Evolutionary conservation across 805 yeast genomes (phyloP), one percentile per base, ranked within the genome.

Genomic region (Kodamaea lidongshanica): DNA sequence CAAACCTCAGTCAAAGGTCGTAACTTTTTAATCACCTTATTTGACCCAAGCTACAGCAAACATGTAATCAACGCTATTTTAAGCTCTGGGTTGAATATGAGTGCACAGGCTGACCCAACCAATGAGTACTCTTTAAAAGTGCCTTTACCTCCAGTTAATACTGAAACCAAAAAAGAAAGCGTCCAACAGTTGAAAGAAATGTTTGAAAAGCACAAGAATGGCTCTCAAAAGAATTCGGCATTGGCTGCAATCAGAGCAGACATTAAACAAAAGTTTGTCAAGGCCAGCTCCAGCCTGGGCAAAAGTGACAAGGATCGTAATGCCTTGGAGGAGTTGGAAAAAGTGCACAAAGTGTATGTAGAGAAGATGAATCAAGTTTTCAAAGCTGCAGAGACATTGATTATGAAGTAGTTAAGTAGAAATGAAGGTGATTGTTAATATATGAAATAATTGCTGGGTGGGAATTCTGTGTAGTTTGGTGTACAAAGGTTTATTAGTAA

Each of bases 1-100:
- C 79, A 78, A 38, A 79, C 89, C 3, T 60, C 80, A 0, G 42
- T 74, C 30, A 79, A 79, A 42, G 92, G 89, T 5, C 70, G 83
- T 44, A 67, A 74, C 42, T 63, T 85, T 30, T 56, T 72, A 18
- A 73, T 89, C n/a, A 86, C 95, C 0, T 88, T 87, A 2, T 89
- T 80, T 54, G 96, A 89, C 47, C 94, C 95, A 5, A 68, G 67
- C 30, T 70, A 83, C 41, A 68, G 75, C 22, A 80, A 84, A 44
- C 67, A 72, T 37, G 72, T 89, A 16, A 69, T 81, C 16, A 77
- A 86, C 30, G 68, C 88, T 0, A 76, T 89, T 12, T 53, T 85
- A 37, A 79, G 72, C 1, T 66, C 88, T 0, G 72, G 73, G 7
- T 58, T 84, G 50, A 82, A 83, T 46, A 56, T 89, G 65, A 85